Evolutionary conservation across 1,139 yeast genomes (phyloP).

Genomic region (Arxiozyma telluris): DNA sequence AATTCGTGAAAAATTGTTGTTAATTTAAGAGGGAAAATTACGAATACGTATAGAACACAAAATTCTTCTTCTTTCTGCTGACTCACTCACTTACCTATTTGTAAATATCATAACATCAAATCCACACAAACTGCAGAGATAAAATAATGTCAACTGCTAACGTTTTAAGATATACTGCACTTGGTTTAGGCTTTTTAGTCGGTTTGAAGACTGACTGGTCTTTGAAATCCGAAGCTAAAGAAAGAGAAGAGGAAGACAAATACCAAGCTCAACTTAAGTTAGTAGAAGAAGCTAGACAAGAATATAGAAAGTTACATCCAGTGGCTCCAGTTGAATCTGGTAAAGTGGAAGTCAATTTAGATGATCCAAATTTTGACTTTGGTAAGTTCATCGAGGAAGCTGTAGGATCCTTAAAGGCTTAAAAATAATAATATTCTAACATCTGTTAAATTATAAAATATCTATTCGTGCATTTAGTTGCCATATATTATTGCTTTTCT

Average conservation of each 20-base stretch:
- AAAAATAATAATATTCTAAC: background rate
- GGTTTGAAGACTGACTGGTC: slow-evolving; percentile 81
- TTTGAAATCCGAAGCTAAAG: slow-evolving; percentile 52
- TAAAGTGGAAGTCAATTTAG: slow-evolving; percentile 51
- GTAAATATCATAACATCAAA: background rate
- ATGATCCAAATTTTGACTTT: slow-evolving; percentile 84
- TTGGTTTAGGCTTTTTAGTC: slow-evolving; percentile 81
- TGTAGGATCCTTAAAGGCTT: slow-evolving; percentile 34
- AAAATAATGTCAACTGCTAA: slow-evolving; percentile 39
- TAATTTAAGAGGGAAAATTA: background rate
- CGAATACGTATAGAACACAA: background rate
- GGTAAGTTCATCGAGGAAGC: slow-evolving; percentile 45
- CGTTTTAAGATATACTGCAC: slow-evolving; percentile 84
- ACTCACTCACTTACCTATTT: background rate
- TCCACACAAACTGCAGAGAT: background rate
- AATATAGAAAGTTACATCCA: slow-evolving; percentile 62
- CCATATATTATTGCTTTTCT: too few species aligned
- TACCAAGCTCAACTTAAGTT: slow-evolving; percentile 64
- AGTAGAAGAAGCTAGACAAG: slow-evolving; percentile 80
- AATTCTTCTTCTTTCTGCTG: background rate
- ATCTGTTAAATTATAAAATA: too few species aligned
- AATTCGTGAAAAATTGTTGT: too few species aligned
- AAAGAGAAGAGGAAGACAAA: slow-evolving; percentile 49
- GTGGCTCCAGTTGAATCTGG: slow-evolving; percentile 10
- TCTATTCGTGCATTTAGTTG: too few species aligned